Conservation (phyloP, 2,329 filamentous ascomycete species). For the Beauveria sp. region DNA sequence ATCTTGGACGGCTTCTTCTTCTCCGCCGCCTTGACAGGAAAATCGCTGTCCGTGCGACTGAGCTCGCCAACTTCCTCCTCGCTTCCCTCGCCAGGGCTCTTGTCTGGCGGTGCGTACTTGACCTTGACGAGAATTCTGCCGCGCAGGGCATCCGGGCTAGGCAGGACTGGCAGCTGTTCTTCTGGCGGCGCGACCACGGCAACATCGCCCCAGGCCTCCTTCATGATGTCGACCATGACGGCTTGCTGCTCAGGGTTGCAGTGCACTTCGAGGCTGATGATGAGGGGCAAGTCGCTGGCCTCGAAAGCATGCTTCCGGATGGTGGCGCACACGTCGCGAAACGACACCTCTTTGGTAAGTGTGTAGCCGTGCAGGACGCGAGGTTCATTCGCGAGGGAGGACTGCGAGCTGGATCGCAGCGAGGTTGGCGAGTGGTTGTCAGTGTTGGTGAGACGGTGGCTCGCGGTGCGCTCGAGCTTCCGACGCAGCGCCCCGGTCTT, state of each 20-base stretch:
- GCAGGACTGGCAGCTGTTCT: slow-evolving; percentile 45
- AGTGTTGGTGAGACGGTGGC: slow-evolving; percentile 19
- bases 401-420: not conserved
- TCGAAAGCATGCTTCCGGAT: slow-evolving; percentile 75
- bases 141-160: slow-evolving; percentile 61
- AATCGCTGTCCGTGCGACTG: slow-evolving; percentile 28
- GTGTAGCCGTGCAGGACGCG: slow-evolving; percentile 84
- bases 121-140: slow-evolving; percentile 81
- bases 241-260: slow-evolving; percentile 73
- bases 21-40: slow-evolving; percentile 20
- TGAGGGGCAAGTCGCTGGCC: slow-evolving; percentile 71
- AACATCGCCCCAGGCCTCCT: slow-evolving; percentile 68
- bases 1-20: slow-evolving; percentile 51
- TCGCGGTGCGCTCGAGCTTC: slow-evolving; percentile 27
- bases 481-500: slow-evolving; percentile 41
- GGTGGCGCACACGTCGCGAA: slow-evolving; percentile 75
- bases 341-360: slow-evolving; percentile 78
- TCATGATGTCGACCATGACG: slow-evolving; percentile 88
- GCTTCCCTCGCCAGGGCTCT: slow-evolving; percentile 18
- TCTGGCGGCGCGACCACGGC: slow-evolving; percentile 48
- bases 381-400: slow-evolving; percentile 51
- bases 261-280: slow-evolving; percentile 91
- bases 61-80: slow-evolving; percentile 11
- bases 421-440: not conserved
- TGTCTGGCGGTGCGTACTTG: slow-evolving; percentile 52